phyloP scores from a whole-genome alignment of 169 alveolate genomes.

The Perkinsus olseni region DNA sequence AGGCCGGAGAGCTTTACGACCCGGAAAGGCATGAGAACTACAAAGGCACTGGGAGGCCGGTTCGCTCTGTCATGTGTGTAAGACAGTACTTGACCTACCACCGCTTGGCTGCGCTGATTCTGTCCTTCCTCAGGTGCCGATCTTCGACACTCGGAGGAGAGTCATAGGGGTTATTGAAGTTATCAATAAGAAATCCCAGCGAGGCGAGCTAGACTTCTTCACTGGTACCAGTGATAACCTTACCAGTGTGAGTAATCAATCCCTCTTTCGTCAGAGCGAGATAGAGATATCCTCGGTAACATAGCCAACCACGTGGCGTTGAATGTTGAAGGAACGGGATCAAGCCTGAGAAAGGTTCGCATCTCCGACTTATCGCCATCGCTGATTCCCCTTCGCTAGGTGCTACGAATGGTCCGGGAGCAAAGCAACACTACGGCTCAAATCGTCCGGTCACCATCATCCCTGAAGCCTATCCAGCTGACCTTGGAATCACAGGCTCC shows the following conservation, averaged over 20 bases:
- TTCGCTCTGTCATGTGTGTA: background rate
- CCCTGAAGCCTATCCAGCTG: background rate
- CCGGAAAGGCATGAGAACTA: background rate
- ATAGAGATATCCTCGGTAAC: background rate
- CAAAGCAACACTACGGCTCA: background rate
- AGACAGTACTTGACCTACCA: background rate
- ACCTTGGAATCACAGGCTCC: too few relatives aligned
- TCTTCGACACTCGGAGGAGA: background rate
- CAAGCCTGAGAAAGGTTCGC: background rate
- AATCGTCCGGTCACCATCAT: background rate
- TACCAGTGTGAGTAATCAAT: background rate
- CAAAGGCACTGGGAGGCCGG: background rate
- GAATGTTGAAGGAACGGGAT: background rate
- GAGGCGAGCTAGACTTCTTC: background rate
- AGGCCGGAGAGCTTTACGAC: background rate
- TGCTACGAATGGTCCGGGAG: background rate
- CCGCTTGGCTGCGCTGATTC: background rate
- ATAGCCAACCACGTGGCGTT: background rate
- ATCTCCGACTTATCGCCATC: background rate
- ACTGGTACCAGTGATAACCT: background rate
- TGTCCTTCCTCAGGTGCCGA: background rate
- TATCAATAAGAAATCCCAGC: background rate
- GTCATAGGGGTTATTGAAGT: background rate
- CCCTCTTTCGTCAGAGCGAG: background rate
- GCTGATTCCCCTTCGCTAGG: background rate